Evolutionary conservation across 2,329 filamentous ascomycete species (phyloP), one percentile per base, ranked within the genome.

Genomic region (Aspergillus novofumigatus): DNA sequence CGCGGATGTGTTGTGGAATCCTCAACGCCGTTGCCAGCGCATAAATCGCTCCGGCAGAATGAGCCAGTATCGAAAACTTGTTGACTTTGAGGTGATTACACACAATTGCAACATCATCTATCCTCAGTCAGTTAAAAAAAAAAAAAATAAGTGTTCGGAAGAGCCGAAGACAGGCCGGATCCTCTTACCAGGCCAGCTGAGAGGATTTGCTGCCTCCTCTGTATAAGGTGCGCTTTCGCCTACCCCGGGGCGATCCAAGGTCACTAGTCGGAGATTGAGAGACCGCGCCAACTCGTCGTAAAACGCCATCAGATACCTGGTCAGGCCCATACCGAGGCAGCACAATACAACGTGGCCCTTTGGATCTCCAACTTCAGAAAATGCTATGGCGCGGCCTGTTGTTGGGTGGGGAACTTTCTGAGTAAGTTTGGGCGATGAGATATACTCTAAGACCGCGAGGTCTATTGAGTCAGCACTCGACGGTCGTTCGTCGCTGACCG

Each of bases 1-100:
- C 94, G 5, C 92, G 88, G 59, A 99, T 95, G 69, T 97, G 91
- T 67, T 97, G 92, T 3, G 94, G 94, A 84, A 99, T 96, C 48
- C 94, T 90, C 48, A 99, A 80, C 0, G 94, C 94, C 0, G 94
- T 97, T 0, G 94, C 94, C 20, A 99, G 83, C 1, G 94, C 94
- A 70, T 99, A 99, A 53, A 99, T 96, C n/a, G 94, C 93, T 17
- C 94, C 94, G 0, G 94, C 94, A 0, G 93, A 97, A 73, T 99
- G 94, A 1, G 94, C 94, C 1, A 99, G 82, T 21, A 99, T 90
- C 6, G 93, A 97, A 71, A 99, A 99, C 65, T 96, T 96, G 10
- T 88, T 94, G 62, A 99, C 95, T 65, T 91, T 92, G 48, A 99
- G 81, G 14, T 89, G 81, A 69, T 96, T 91, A 72, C 94, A 99